phyloP scores from a whole-genome alignment of 2,329 filamentous ascomycete genomes.

The Aspergillus pseudonomiae region DNA sequence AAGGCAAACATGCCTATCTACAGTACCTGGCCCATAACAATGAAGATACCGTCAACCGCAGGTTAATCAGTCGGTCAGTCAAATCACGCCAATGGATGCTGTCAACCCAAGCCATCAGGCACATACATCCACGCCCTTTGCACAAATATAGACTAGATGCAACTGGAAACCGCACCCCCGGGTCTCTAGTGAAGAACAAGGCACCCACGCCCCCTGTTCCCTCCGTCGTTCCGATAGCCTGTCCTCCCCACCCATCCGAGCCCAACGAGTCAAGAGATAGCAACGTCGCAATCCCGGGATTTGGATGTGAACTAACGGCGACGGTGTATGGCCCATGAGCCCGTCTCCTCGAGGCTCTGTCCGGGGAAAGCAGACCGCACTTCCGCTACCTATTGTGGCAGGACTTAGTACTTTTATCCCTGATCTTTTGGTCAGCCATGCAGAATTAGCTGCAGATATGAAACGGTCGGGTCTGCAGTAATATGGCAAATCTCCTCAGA shows the following conservation, averaged over 20 bases:
- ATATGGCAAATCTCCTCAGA: not conserved
- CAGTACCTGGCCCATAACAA: not conserved
- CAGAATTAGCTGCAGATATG: constrained; percentile 1
- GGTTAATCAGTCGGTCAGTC: not conserved
- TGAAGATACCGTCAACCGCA: not conserved
- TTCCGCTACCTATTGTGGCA: not conserved
- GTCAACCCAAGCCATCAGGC: not conserved
- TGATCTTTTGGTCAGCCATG: not conserved
- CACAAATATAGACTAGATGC: not conserved
- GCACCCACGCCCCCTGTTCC: not conserved
- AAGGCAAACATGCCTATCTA: not conserved
- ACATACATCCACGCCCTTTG: not conserved
- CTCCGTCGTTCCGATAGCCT: not conserved
- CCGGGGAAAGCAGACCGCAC: not conserved
- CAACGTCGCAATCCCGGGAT: not conserved
- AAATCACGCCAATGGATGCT: not conserved
- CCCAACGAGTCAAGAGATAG: not conserved
- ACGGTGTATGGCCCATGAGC: not conserved
- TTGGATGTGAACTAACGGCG: not conserved
- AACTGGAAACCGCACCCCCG: not conserved
- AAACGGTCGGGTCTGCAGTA: constrained; percentile 1
- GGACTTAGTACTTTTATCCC: not conserved
- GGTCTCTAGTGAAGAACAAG: not conserved
- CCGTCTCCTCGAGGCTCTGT: not conserved
- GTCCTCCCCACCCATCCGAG: not conserved